Percentiles rank a stretch among this genome's conserved stretches.
Evolutionary conservation across 225 moss, liverwort and hornwort genomes (phyloP).

Genomic region (Marchantia polymorpha): DNA sequence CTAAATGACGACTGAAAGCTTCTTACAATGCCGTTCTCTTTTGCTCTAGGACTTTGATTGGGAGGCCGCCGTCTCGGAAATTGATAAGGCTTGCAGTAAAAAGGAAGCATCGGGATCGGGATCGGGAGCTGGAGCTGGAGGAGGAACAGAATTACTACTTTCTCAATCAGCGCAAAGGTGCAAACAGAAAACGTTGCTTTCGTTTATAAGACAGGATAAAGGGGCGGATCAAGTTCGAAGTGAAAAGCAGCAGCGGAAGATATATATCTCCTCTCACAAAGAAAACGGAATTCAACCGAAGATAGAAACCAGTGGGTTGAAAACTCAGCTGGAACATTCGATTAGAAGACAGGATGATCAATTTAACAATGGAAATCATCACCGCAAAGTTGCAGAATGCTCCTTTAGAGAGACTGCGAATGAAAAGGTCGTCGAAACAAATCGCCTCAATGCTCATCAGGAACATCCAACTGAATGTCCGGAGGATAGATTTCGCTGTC

Average conservation of each 20-base stretch:
- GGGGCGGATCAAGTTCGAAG: not conserved
- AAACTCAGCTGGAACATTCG: too few relatives aligned
- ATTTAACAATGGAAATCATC: not conserved
- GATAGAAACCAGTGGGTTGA: too few relatives aligned
- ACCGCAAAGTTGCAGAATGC: constrained; percentile 9
- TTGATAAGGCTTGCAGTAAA: constrained; percentile 77
- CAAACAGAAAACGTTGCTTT: constrained; percentile 43
- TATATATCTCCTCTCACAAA: not conserved
- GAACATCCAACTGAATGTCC: not conserved
- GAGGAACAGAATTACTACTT: constrained; percentile 3
- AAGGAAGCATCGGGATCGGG: constrained; percentile 35
- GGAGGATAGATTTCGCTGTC: constrained; percentile 11
- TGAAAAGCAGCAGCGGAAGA: constrained; percentile 2
- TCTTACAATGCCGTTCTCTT: not conserved
- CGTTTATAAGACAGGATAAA: constrained; percentile 29
- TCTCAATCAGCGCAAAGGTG: constrained; percentile 10
- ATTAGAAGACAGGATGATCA: not conserved
- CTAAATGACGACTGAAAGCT: not conserved
- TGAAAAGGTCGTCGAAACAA: constrained; percentile 9
- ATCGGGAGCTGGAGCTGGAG: constrained; percentile 24
- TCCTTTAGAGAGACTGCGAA: not conserved
- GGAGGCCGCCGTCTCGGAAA: constrained; percentile 92
- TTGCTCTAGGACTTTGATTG: constrained; percentile 79
- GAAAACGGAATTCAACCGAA: not conserved
- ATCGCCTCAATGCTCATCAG: not conserved